Conservation (phyloP, 495 filamentous ascomycete species). For the Lepraria neglecta region DNA sequence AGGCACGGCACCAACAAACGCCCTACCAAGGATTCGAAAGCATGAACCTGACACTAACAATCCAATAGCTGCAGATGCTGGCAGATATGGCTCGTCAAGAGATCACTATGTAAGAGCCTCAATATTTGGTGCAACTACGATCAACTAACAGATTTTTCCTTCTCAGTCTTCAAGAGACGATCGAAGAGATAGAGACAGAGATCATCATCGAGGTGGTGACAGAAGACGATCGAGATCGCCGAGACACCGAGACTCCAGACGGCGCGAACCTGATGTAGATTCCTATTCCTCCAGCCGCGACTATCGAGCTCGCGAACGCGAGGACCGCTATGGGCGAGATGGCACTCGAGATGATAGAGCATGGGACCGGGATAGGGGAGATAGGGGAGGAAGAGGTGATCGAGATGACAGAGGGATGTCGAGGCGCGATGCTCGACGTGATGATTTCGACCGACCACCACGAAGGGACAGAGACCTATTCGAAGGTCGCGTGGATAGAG, state of each 20-base stretch:
- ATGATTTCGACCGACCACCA: slow-evolving; percentile 55
- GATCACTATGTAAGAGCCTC: slow-evolving; percentile 60
- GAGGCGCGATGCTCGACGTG: slow-evolving; percentile 50
- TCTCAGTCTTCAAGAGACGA: slow-evolving; percentile 41
- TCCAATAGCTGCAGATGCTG: slow-evolving; percentile 47
- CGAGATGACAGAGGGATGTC: slow-evolving; percentile 34
- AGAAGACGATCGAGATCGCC: slow-evolving; percentile 72
- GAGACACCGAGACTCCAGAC: slow-evolving; percentile 39
- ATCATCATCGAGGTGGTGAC: slow-evolving; percentile 44
- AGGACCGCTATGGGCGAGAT: slow-evolving; percentile 73
- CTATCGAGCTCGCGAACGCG: slow-evolving; percentile 84
- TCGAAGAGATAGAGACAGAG: slow-evolving; percentile 47
- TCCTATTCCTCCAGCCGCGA: slow-evolving; percentile 85
- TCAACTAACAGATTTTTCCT: not conserved
- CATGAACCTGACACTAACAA: slow-evolving; percentile 33
- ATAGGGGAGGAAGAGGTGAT: slow-evolving; percentile 32
- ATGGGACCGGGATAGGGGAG: slow-evolving; percentile 67
- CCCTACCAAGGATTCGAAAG: slow-evolving; percentile 31
- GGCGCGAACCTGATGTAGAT: slow-evolving; percentile 68
- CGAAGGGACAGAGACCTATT: slow-evolving; percentile 58
- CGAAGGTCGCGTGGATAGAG: slow-evolving; percentile 59
- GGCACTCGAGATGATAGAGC: slow-evolving; percentile 53
- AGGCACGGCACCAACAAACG: slow-evolving; percentile 48
- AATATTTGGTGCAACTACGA: not conserved
- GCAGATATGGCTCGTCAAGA: slow-evolving; percentile 60